Percentiles rank a stretch among this genome's conserved stretches.
Evolutionary conservation across 2,329 filamentous ascomycete species (phyloP).

Genomic region (Penicillium sp.): DNA sequence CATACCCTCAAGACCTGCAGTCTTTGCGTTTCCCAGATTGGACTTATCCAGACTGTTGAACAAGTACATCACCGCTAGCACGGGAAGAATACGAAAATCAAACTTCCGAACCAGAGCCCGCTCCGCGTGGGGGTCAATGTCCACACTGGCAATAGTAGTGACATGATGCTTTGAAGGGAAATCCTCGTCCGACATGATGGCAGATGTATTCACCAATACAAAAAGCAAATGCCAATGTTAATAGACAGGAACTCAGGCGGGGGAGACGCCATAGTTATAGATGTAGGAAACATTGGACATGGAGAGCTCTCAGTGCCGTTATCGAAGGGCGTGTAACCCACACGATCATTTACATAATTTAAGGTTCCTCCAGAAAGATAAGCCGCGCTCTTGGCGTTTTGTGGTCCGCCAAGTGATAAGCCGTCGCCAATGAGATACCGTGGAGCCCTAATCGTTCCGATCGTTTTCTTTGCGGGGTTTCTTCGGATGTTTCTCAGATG

Average conservation of each 20-base stretch:
- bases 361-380: background rate
- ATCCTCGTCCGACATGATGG: slow-evolving; percentile 5
- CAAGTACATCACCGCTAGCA: slow-evolving; percentile 56
- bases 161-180: slow-evolving; percentile 12
- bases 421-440: background rate
- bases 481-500: background rate
- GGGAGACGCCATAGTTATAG: background rate
- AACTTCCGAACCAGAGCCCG: slow-evolving; percentile 52
- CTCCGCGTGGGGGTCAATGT: slow-evolving; percentile 41
- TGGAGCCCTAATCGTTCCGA: background rate
- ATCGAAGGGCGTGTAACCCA: background rate
- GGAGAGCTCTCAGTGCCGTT: background rate
- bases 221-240: background rate
- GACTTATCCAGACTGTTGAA: slow-evolving; percentile 49
- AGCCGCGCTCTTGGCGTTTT: background rate
- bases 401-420: background rate
- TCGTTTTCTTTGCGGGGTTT: background rate
- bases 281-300: background rate
- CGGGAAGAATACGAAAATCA: slow-evolving; percentile 45
- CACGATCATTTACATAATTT: background rate
- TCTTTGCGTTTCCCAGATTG: slow-evolving; percentile 36
- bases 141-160: slow-evolving; percentile 14
- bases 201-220: too few relatives aligned
- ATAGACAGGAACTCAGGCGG: background rate
- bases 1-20: slow-evolving; percentile 22